Base-by-base conservation (phyloP, 306 rosid species). In the Gleditsia sinensis region DNA sequence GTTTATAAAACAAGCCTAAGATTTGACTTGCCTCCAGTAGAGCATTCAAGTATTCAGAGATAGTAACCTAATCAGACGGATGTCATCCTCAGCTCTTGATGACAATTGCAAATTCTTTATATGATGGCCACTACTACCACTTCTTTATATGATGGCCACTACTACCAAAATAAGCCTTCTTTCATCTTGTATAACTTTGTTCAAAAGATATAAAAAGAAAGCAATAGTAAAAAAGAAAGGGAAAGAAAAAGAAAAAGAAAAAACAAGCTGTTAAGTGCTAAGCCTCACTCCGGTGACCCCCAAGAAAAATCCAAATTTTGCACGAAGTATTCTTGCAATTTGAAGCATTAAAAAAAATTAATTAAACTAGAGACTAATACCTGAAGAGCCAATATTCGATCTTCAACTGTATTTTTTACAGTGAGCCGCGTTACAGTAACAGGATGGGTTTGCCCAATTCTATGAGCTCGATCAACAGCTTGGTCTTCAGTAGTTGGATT, bases 401-500 rank as follows among this genome's bases (percentile, higher is more conserved):
- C 97, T 84, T 94, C 99, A 63, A 94, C 97, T 5, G 96, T 94
- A 78, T 92, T 87, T 76, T 88, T 92, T 67, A 94, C 83, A 33
- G 99, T 94, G 45, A 94, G 81, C 75, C 97, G 84, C 9, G 97
- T 88, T 71, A 94, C 99, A 36, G 96, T 92, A 70, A 94, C 99
- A 50, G 96, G 97, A 56, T 96, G 98, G 64, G 96, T 94, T 86
- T 94, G 99, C 58, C 99, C 99, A 79, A 94, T 94, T 76, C 99
- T 87, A 78, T 92, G 98, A 57, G 96, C 99, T 77, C 97, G 88
- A 81, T 94, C 98, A 77, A 94, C 55, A 74, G 99, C 99, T 88
- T 94, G 99, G 75, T 94, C 99, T 85, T 94, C 99, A 11, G 97
- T 94, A 16, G 96, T 94, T 57, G 98, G 99, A 87, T 90, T 94